phyloP scores from a whole-genome alignment of 1,284 basidiomycete genomes.

The Rhodofomes roseus region DNA sequence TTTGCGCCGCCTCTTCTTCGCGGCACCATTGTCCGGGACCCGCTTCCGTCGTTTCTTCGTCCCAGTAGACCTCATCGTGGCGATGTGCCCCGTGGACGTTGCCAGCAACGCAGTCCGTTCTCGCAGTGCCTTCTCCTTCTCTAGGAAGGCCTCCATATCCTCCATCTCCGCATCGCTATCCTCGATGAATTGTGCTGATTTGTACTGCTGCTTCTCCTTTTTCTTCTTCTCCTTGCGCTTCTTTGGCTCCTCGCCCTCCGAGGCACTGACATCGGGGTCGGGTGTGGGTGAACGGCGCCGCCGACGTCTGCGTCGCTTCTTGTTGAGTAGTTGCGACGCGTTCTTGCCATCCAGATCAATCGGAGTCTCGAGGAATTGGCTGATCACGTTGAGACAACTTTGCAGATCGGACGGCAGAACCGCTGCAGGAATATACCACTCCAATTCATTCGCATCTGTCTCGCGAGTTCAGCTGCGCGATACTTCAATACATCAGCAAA shows the following conservation, averaged over 20 bases:
- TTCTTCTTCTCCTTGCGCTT: constrained; percentile 44
- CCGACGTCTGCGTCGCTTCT: constrained; percentile 51
- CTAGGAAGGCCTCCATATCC: constrained; percentile 77
- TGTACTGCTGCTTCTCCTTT: constrained; percentile 61
- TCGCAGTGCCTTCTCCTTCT: constrained; percentile 59
- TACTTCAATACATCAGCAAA: background rate
- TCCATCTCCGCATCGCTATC: constrained; percentile 83
- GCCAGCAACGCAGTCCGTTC: constrained; percentile 47
- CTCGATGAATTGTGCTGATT: constrained; percentile 86
- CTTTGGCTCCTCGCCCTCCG: constrained; percentile 36
- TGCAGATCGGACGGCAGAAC: constrained; percentile 62
- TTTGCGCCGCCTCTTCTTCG: constrained; percentile 22
- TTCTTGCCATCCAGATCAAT: constrained; percentile 75
- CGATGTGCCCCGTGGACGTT: constrained; percentile 39
- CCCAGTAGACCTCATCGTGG: constrained; percentile 60
- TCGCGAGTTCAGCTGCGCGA: background rate
- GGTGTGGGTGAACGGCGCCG: constrained; percentile 45
- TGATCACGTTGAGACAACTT: constrained; percentile 64
- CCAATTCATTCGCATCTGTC: constrained; percentile 64
- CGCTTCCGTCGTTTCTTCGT: constrained; percentile 63
- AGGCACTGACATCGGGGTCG: constrained; percentile 38
- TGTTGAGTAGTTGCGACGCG: constrained; percentile 59
- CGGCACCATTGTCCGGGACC: constrained; percentile 24
- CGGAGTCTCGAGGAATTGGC: constrained; percentile 72
- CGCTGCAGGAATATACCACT: constrained; percentile 77